phyloP scores from a whole-genome alignment of 495 filamentous ascomycete genomes.

The Penicillium angulare region DNA sequence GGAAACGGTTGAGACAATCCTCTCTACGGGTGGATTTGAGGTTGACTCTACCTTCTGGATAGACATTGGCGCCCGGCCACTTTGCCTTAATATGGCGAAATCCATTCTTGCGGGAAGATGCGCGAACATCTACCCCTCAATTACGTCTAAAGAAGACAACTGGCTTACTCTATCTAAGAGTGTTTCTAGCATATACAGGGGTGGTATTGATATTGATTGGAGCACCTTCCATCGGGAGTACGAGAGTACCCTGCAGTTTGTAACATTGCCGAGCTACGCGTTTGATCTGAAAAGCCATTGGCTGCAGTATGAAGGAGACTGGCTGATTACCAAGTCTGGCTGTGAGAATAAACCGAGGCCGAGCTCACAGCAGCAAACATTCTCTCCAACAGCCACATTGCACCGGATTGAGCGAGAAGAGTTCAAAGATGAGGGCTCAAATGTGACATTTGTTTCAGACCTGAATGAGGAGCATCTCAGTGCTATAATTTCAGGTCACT shows the following conservation, averaged over 20 bases:
- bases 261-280: slow-evolving; percentile 63
- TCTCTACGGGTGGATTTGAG: slow-evolving; percentile 19
- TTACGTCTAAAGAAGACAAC: slow-evolving; percentile 39
- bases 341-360: background rate
- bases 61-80: slow-evolving; percentile 43
- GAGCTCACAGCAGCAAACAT: background rate
- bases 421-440: background rate
- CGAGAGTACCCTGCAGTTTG: slow-evolving; percentile 43
- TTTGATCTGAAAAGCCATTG: slow-evolving; percentile 41
- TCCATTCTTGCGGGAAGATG: slow-evolving; percentile 16
- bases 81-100: slow-evolving; percentile 27
- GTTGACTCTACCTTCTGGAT: slow-evolving; percentile 29
- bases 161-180: background rate
- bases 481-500: slow-evolving; percentile 29
- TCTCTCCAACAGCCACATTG: background rate
- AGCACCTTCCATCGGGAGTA: slow-evolving; percentile 66
- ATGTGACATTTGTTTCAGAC: slow-evolving; percentile 20
- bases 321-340: slow-evolving; percentile 32
- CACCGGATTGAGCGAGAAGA: background rate
- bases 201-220: slow-evolving; percentile 49
- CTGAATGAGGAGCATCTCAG: slow-evolving; percentile 31
- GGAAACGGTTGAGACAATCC: slow-evolving; percentile 18
- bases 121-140: background rate
- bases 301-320: slow-evolving; percentile 39
- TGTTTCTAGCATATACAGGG: background rate